Base-by-base conservation (phyloP, 2,329 filamentous ascomycete genomes). In the Ceratocystiopsis brevicomis region DNA sequence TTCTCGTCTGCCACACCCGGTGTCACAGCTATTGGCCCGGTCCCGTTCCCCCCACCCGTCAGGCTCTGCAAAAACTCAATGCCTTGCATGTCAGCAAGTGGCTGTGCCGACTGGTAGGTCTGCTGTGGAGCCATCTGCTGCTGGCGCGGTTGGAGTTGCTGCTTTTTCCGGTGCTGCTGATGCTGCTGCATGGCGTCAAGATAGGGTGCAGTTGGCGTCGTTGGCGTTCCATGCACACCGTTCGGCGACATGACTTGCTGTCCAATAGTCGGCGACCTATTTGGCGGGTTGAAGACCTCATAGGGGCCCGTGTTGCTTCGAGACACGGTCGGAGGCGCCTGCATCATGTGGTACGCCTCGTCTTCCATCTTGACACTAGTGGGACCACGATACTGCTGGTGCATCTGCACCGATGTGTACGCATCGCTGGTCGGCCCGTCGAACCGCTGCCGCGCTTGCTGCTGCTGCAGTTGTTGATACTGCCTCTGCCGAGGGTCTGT, bases 1-100 rank as follows among this genome's bases (percentile, higher is more conserved):
- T 63, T 55, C 51, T 71, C 69, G 30, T 48, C n/a, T 46, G 34
- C 46, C 39, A 18, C 42, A 12, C 34, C 38, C 0, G 36, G 34
- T 6, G 38, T 30, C 3, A 30, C 32, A 10, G 25, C 25, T 25
- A 44, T 38, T 12, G 38, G 25, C 48, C 50, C 45, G 43, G 53
- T 48, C 12, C 48, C 42, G 43, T 53, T 45, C 25, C 50, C 50
- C 9, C 43, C 47, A 40, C 50, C 51, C 9, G 53, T 52, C n/a
- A 72, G 52, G 38, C 54, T 62, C 48, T 71, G 67, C 36, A 71
- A 55, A 48, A 68, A 74, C 37, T 74, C 71, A 61, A 74, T 66
- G 15, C 61, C 60, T 51, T 70, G 68, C 34, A 69, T 56, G 42
- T 73, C 68, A 3, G 62, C 57, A 34, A 67, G 67, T 54, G 43